Base-by-base conservation (phyloP, 768 basidiomycete genomes). In the Daedaleopsis nitida region DNA sequence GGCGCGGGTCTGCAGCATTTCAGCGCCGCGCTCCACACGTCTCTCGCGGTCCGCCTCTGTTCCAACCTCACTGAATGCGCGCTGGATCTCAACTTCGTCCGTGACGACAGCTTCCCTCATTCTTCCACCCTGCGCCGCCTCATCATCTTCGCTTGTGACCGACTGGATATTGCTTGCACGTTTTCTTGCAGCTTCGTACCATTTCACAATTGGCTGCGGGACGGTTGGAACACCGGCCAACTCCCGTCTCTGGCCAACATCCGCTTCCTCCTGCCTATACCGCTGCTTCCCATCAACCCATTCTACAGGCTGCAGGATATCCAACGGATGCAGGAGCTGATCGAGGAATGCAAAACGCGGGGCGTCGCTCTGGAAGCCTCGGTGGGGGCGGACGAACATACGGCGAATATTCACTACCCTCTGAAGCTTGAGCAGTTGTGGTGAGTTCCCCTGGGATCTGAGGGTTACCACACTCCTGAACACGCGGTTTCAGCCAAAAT, bases 21-120 rank as follows among this genome's bases (percentile, higher is more conserved):
- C 27, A 19, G 24, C 19, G 34, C 57, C 1, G 35, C 42, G 6
- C 49, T 39, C 2, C 37, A 43, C 17, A 24, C 42, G 9, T n/a
- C 49, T 12, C 4, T 23, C 3, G n/a, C 21, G 13, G 13, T 58
- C 12, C 21, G 13, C 13, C 32, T 39, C 17, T 62, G 61, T 16
- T 21, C 57, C 19, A 55, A 50, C 37, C 60, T 62, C 32, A 43
- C 52, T 13, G 61, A 63, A 27, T 63, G 58, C 37, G 58, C 65
- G 21, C 17, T 60, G 13, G 16, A 37, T 1, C 52, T 58, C 34
- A 35, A 49, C 16, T 5, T 27, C 6, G 14, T 60, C 14, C 23
- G 48, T 32, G 27, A 49, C 8, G 52, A 37, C 7, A 34, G 24
- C 6, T 37, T 49, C 4, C 47, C 57, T 1, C 13, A 48, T n/a